Base-by-base conservation (phyloP, 495 filamentous ascomycete genomes). In the Penicillium malachiteum region DNA sequence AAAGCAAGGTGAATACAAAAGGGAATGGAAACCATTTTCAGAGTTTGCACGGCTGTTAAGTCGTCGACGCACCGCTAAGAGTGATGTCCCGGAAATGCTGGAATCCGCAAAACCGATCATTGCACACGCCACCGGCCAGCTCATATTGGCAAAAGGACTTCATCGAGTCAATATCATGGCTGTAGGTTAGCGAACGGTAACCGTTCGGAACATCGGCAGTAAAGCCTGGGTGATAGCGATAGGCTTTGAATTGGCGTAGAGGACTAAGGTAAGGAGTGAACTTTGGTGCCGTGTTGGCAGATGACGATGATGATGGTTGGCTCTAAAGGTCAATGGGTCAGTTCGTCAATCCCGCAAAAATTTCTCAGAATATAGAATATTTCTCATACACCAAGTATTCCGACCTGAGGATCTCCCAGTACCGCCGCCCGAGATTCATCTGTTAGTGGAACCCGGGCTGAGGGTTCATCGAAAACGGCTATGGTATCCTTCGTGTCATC, bases 171-270 rank as follows among this genome's bases (percentile, higher is more conserved):
- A 97, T 93, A 52, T 83, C 84, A 71, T 93, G 85, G 69, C 90
- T 97, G 76, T 92, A 97, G 42, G 90, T 97, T 80, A 95, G 76
- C 58, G 95, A 97, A 70, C 85, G 86, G 67, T 90, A 86, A 48
- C 92, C 92, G 62, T 83, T 85, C 50, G 85, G 66, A 56, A 94
- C 86, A 40, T 84, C 72, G 31, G 88, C 63, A 50, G 78, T 71
- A 72, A 83, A 97, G 33, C 82, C 76, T 21, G 89, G 88, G 70
- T 97, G 91, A 63, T 89, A 95, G 53, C 94, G 91, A 74, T 89
- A 97, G 42, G 89, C 87, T 66, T 85, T 88, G 71, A 98, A 97
- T 52, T 79, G 78, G 57, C 81, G 84, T 57, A 97, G 72, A 26
- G 92, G 90, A 70, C 90, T 96, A 59, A 84, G 76, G 71, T 97